Evolutionary conservation across 192 early-diverging fungal genomes (phyloP), one percentile per base, ranked within the genome.

Genomic region (Coemansia sp.): DNA sequence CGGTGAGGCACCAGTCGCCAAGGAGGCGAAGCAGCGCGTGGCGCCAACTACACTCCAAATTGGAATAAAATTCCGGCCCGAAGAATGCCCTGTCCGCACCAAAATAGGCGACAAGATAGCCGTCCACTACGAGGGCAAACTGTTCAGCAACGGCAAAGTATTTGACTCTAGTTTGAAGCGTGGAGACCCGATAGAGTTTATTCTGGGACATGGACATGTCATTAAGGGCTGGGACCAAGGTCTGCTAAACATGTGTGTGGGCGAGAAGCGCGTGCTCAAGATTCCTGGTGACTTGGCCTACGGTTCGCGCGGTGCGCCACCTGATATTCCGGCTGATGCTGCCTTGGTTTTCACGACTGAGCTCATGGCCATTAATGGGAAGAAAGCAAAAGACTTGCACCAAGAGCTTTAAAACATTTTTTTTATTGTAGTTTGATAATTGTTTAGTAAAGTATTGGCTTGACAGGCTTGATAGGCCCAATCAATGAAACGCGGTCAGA

Each of bases 111-210:
- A 92, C 74, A 87, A 71, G 27, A 78, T 91, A 0, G 79, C 86
- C 16, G 90, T 93, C 27, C 91, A 91, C 84, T 92, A 91, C 71
- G 74, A 60, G 61, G 85, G 73, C 11, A 71, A 49, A 15, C 77
- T 93, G 8, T 70, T 77, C n/a, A 82, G 85, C 65, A 86, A 90
- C 68, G 94, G 94, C 22, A 84, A 65, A 16, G 89, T 93, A 79
- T 98, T 98, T 73, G 97, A 98, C 74, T 92, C 91, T 64, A 93
- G 92, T 66, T 70, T 80, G 42, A 91, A 95, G 74, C 93, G 94
- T 46, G 88, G 89, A 7, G 47, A 89, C 46, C 94, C 97, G 42
- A 91, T 97, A 64, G 85, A 86, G 15, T 94, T 91, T 79, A 84
- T 77, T 20, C 92, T 98, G 68, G 97, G 97, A 68, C 91, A 93